These are phyloP conservation scores for Saccharomycopsis sp. DNA, from an alignment of 805 yeast species.

Conservation along the genomic window DNA sequence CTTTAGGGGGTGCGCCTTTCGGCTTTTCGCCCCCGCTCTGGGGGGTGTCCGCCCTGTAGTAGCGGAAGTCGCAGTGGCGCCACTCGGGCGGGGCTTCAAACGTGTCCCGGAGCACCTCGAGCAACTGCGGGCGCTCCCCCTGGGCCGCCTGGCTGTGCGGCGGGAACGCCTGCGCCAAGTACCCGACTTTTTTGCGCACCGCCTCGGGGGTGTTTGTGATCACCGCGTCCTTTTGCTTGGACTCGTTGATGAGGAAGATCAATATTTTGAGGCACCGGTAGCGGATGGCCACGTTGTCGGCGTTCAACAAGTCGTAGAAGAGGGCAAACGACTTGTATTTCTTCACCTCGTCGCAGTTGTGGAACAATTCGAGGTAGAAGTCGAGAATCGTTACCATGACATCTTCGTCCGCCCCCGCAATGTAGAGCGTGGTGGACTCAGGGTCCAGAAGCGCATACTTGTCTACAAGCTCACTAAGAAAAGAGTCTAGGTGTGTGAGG, in stretches of 20 bases:
- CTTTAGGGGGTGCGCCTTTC: constrained; percentile 22
- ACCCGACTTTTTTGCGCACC: constrained; percentile 2
- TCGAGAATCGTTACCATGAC: constrained; percentile 46
- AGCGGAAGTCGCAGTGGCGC: constrained; percentile 45
- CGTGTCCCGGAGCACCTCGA: constrained; percentile 39
- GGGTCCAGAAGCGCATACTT: constrained; percentile 37
- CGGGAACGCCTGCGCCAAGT: constrained; percentile 34
- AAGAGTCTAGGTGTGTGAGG: constrained; percentile 65
- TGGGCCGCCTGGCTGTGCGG: constrained; percentile 24
- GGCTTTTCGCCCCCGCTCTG: constrained; percentile 21
- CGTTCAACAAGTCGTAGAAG: constrained; percentile 9
- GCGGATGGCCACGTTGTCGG: constrained; percentile 3
- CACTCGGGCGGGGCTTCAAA: constrained; percentile 48
- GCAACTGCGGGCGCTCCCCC: constrained; percentile 36
- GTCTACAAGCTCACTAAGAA: constrained; percentile 47
- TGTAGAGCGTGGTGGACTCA: constrained; percentile 33
- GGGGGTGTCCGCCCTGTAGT: constrained; percentile 32
- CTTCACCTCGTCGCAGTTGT: constrained; percentile 45
- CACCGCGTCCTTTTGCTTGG: neutral
- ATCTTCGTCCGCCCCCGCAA: constrained; percentile 40
- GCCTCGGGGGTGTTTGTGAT: neutral
- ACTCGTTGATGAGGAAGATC: constrained; percentile 4
- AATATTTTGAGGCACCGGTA: constrained; percentile 10
- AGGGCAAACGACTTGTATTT: constrained; percentile 23
- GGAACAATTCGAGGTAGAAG: constrained; percentile 55